These are phyloP conservation scores for Daldinia concentrica DNA, from an alignment of 495 filamentous ascomycete genomes.

Conservation along the genomic window DNA sequence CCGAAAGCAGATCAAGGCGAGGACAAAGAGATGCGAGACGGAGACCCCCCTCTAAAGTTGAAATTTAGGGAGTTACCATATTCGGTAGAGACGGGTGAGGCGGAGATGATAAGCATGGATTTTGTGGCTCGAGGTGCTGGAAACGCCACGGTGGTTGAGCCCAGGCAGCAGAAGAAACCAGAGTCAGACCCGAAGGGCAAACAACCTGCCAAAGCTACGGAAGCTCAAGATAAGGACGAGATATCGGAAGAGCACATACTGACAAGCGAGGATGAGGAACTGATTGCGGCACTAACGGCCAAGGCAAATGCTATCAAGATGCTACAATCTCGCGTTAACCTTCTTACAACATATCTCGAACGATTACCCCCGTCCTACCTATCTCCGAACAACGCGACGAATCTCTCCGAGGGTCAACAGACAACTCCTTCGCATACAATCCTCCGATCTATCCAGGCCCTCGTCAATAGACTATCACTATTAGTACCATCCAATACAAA, in stretches of 20 bases:
- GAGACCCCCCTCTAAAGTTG: conserved; percentile 66
- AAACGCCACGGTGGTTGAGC: conserved; percentile 72
- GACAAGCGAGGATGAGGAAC: conserved; percentile 81
- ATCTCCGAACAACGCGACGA: conserved; percentile 49
- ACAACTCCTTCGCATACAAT: conserved; percentile 69
- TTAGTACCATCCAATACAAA: conserved; percentile 64
- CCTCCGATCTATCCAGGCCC: conserved; percentile 71
- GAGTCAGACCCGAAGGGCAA: conserved; percentile 58
- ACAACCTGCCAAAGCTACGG: conserved; percentile 48
- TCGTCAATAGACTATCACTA: conserved; percentile 69
- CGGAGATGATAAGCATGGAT: conserved; percentile 97
- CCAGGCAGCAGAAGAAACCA: conserved; percentile 50
- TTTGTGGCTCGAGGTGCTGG: conserved; percentile 85
- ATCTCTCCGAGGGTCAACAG: conserved; percentile 49
- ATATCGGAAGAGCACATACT: conserved; percentile 61
- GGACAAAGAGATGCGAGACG: conserved; percentile 79
- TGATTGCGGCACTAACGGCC: conserved; percentile 73
- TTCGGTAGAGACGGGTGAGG: conserved; percentile 89
- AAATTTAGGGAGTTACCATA: conserved; percentile 87
- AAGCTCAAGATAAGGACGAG: conserved; percentile 47
- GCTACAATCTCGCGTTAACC: conserved; percentile 82
- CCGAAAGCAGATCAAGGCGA: conserved; percentile 61
- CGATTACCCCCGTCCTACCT: conserved; percentile 73
- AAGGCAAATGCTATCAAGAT: conserved; percentile 93
- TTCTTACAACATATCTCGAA: conserved; percentile 83